Percentiles rank a stretch among this genome's conserved stretches.
Evolutionary conservation across 495 filamentous ascomycete genomes (phyloP).

Genomic region (Bacidia rubella): DNA sequence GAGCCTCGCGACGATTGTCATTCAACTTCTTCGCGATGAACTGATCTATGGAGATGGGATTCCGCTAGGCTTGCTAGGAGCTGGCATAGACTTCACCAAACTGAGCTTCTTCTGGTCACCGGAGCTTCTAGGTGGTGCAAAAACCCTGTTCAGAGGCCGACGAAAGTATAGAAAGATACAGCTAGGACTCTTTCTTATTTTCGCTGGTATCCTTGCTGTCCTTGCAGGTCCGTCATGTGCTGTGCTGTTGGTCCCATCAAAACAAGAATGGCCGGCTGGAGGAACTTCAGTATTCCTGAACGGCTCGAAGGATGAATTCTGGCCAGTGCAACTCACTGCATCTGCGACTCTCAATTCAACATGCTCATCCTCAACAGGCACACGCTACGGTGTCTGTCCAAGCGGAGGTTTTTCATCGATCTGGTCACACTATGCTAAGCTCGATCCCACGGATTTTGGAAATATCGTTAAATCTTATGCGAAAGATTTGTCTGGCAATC

Average conservation of each 20-base stretch:
- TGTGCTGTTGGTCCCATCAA: constrained; percentile 14
- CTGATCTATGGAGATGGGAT: constrained; percentile 17
- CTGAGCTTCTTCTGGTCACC: constrained; percentile 17
- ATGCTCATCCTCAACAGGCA: constrained; percentile 5
- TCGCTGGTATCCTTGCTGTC: constrained; percentile 9
- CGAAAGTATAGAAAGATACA: constrained; percentile 6
- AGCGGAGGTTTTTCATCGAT: constrained; percentile 12
- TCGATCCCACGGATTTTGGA: neutral
- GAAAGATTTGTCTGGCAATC: constrained; percentile 11
- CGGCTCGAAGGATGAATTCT: constrained; percentile 12
- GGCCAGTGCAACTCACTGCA: constrained; percentile 6
- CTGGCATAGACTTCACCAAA: constrained; percentile 12
- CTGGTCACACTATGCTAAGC: constrained; percentile 9
- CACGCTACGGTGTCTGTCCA: constrained; percentile 13
- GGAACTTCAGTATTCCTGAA: constrained; percentile 13
- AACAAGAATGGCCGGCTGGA: constrained; percentile 14
- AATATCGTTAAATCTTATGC: constrained; percentile 9
- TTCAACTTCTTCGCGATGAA: constrained; percentile 16
- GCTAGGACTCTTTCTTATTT: neutral
- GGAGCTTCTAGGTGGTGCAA: constrained; percentile 8
- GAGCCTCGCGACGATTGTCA: constrained; percentile 11
- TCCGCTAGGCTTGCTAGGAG: constrained; percentile 15
- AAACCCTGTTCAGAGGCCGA: neutral
- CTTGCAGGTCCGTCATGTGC: constrained; percentile 14
- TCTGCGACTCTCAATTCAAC: neutral